A percentile compares a stretch with the other conserved stretches of the same genome.
Conservation (phyloP, 2,329 filamentous ascomycete genomes). For the Rhytidhysteron rufulum region DNA sequence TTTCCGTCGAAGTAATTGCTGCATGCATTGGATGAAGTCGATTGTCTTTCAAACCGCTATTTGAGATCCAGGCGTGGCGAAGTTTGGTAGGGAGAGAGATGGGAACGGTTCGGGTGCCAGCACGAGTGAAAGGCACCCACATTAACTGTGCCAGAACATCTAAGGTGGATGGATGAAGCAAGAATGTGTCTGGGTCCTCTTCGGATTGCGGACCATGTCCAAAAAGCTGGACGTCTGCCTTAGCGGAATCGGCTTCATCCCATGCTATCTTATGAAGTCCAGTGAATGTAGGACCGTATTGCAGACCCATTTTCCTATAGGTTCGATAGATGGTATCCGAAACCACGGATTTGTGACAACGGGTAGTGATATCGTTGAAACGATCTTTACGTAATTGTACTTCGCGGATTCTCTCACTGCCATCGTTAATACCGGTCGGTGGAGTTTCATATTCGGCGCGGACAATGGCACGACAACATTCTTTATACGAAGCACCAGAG, state of each 20-base stretch:
- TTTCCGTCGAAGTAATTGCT: too few species aligned
- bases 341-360: background rate
- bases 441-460: constrained; percentile 33
- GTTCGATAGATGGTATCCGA: background rate
- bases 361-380: background rate
- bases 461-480: constrained; percentile 49
- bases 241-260: background rate
- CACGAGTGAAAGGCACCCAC: background rate
- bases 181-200: background rate
- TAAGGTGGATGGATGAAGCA: constrained; percentile 5
- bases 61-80: background rate
- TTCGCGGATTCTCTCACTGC: too few species aligned
- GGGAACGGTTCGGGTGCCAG: background rate
- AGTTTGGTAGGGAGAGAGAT: background rate
- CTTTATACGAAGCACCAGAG: constrained; percentile 37
- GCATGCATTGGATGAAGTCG: too few species aligned
- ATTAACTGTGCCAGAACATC: background rate
- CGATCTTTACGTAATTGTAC: too few species aligned
- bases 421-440: constrained; percentile 40
- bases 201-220: background rate
- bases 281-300: background rate
- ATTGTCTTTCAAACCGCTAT: too few species aligned
- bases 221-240: background rate
- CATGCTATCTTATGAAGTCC: background rate
- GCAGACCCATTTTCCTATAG: background rate